Percentiles rank a stretch among this genome's conserved stretches.
These are phyloP conservation scores for Penstemon barbatus DNA, from an alignment of 257 asterid species.

Conservation along the genomic window DNA sequence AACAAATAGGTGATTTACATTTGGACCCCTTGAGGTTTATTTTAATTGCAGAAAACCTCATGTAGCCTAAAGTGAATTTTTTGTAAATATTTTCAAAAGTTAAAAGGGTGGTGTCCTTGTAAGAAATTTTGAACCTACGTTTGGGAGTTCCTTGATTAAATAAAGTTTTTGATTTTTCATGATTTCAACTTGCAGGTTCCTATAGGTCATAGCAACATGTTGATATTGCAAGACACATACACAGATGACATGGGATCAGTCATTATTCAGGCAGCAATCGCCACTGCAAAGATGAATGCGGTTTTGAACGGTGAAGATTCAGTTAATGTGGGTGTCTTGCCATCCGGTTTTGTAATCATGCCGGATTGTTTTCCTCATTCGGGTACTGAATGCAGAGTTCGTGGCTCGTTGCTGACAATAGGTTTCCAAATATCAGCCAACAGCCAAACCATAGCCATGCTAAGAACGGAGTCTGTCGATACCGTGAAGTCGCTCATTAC, in stretches of 20 bases:
- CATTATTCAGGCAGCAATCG: conserved; percentile 66
- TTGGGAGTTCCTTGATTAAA: no score
- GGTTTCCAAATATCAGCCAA: conserved; percentile 73
- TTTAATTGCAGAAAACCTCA: no score
- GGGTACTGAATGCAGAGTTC: conserved; percentile 1
- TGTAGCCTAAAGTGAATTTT: no score
- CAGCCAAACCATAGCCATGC: conserved; percentile 53
- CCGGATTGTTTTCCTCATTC: conserved; percentile 54
- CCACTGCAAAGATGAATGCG: conserved; percentile 43
- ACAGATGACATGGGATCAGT: conserved; percentile 63
- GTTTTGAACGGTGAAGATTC: conserved; percentile 76
- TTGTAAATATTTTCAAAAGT: no score
- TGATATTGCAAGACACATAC: conserved; percentile 72
- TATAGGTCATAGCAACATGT: conserved; percentile 38
- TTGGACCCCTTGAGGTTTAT: no score
- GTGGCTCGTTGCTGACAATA: conserved; percentile 65
- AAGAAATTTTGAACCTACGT: no score
- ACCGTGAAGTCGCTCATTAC: conserved; percentile 61
- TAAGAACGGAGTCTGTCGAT: conserved; percentile 60
- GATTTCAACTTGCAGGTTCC: conserved; percentile 43
- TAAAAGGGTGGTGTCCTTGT: no score
- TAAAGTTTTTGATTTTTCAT: neutral
- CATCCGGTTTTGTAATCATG: conserved; percentile 73
- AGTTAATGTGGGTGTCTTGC: conserved; percentile 52
- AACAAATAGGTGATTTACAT: no score